Evolutionary conservation across 108 stramenopile species (phyloP).

Genomic region (Skeletonema tropicum): DNA sequence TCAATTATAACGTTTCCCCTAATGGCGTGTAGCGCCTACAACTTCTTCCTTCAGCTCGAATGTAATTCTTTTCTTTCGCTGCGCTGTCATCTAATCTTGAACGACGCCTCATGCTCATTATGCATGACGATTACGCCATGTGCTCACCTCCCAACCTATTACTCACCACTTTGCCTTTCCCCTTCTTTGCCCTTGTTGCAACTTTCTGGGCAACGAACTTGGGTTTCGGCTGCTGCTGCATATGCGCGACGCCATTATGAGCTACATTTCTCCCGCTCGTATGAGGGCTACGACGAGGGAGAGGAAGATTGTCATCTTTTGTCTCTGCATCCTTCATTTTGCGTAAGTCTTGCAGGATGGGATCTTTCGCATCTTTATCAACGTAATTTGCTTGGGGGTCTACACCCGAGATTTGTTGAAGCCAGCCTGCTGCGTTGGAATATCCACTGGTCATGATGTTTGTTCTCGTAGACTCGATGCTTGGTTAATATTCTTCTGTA

Average conservation of each 20-base stretch:
- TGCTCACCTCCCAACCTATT: constrained; percentile 37
- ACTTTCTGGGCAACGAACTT: constrained; percentile 40
- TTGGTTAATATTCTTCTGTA: not conserved
- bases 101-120: too few species aligned
- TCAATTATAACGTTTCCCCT: too few species aligned
- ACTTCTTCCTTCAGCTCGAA: too few species aligned
- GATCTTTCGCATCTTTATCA: constrained; percentile 32
- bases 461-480: constrained; percentile 13
- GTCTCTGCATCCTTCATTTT: constrained; percentile 37
- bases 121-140: constrained; percentile 27
- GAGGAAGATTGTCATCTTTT: constrained; percentile 4
- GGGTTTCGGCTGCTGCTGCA: constrained; percentile 43
- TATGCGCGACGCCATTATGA: not conserved
- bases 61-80: too few species aligned
- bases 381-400: constrained; percentile 17
- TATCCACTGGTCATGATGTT: constrained; percentile 38
- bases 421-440: constrained; percentile 40
- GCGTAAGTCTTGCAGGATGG: constrained; percentile 26
- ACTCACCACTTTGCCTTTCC: constrained; percentile 13
- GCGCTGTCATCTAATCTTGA: too few species aligned
- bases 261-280: not conserved
- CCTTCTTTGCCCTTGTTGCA: constrained; percentile 32
- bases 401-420: constrained; percentile 28
- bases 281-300: not conserved
- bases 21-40: too few species aligned